These are phyloP conservation scores for Uronychia setigera DNA, from an alignment of 73 alveolate genomes.

Conservation along the genomic window DNA sequence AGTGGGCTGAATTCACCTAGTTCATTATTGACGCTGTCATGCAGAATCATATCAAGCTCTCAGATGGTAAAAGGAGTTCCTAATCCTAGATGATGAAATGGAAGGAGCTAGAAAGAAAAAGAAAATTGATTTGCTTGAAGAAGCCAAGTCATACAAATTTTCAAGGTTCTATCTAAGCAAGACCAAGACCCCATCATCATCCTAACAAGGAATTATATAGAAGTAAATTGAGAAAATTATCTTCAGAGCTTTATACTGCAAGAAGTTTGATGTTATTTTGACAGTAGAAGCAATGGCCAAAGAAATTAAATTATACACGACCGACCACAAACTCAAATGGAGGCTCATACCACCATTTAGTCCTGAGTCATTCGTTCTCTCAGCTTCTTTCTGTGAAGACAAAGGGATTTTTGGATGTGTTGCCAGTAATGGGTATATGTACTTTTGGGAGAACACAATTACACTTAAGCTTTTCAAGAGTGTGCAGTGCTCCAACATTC, in stretches of 20 bases:
- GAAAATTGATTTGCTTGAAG: slow-evolving; percentile 63
- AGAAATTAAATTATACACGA: slow-evolving; percentile 68
- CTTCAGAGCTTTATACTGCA: slow-evolving; percentile 39
- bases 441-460: slow-evolving; percentile 51
- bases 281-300: slow-evolving; percentile 70
- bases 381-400: slow-evolving; percentile 58
- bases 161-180: slow-evolving; percentile 56
- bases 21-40: slow-evolving; percentile 97
- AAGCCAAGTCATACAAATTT: slow-evolving; percentile 67
- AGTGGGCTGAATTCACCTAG: slow-evolving; percentile 97
- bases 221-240: slow-evolving; percentile 2
- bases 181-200: slow-evolving; percentile 49
- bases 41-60: slow-evolving; percentile 68
- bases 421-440: slow-evolving; percentile 60
- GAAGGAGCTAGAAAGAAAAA: slow-evolving; percentile 10
- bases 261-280: slow-evolving; percentile 58
- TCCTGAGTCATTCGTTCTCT: slow-evolving; percentile 44
- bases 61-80: no score
- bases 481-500: slow-evolving; percentile 29
- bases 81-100: no score
- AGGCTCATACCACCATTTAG: slow-evolving; percentile 41
- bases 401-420: slow-evolving; percentile 55
- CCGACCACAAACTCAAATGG: slow-evolving; percentile 55
- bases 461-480: slow-evolving; percentile 38
- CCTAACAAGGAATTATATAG: slow-evolving; percentile 47